phyloP scores from a whole-genome alignment of 2,329 filamentous ascomycete species.

The Trichoderma afroharzianum region DNA sequence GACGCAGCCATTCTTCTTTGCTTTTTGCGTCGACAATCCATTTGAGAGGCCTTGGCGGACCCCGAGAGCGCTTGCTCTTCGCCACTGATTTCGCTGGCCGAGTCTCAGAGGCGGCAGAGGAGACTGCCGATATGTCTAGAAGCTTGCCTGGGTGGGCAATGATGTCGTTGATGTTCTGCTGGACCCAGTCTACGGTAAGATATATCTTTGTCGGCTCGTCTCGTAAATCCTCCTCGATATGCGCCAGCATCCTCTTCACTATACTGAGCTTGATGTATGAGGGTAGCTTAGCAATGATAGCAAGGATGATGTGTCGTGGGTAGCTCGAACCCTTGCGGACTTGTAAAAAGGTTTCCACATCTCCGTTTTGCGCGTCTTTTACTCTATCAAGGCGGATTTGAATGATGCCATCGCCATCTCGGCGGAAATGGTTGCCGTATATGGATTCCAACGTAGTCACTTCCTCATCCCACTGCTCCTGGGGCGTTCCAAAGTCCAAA shows the following conservation, averaged over 20 bases:
- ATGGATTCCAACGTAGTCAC: constrained; percentile 80
- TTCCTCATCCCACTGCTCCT: constrained; percentile 80
- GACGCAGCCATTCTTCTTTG: constrained; percentile 64
- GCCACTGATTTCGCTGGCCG: constrained; percentile 29
- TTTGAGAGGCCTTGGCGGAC: constrained; percentile 56
- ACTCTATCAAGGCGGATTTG: constrained; percentile 63
- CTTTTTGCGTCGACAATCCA: constrained; percentile 61
- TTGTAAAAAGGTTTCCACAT: constrained; percentile 57
- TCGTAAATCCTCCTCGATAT: constrained; percentile 65
- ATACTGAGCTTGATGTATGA: constrained; percentile 92
- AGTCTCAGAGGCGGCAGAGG: constrained; percentile 62
- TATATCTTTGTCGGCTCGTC: constrained; percentile 89
- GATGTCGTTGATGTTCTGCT: constrained; percentile 76
- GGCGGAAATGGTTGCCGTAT: constrained; percentile 69
- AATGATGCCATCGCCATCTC: constrained; percentile 60
- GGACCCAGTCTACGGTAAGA: constrained; percentile 85
- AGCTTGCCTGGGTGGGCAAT: constrained; percentile 81
- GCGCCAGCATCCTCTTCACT: constrained; percentile 69
- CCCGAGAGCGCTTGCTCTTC: constrained; percentile 33
- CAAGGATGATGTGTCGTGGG: constrained; percentile 66
- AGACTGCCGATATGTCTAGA: constrained; percentile 76
- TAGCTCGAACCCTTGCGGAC: constrained; percentile 73
- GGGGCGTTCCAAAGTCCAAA: constrained; percentile 47
- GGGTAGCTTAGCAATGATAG: constrained; percentile 68
- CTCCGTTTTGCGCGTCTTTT: constrained; percentile 45